These are phyloP conservation scores for Phytopythium mirpurense DNA, from an alignment of 352 stramenopile genomes.

Conservation along the genomic window DNA sequence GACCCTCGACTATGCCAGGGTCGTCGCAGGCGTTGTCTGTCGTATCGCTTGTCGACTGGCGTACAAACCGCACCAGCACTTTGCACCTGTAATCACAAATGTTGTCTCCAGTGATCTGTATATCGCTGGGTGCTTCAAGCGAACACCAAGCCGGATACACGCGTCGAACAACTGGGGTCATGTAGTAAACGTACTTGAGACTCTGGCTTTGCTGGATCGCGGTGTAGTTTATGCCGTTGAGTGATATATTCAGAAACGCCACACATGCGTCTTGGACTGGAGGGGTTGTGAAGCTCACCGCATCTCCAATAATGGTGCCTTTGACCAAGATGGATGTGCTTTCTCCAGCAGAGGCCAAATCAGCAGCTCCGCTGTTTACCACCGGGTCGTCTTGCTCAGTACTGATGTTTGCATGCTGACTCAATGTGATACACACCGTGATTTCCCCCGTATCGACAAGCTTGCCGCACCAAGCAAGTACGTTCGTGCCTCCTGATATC, in stretches of 20 bases:
- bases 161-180: constrained; percentile 41
- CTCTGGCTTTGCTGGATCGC: constrained; percentile 28
- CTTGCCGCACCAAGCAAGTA: constrained; percentile 49
- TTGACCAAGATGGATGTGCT: constrained; percentile 23
- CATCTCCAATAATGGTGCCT: constrained; percentile 56
- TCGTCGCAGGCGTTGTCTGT: constrained; percentile 1
- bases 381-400: background rate
- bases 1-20: background rate
- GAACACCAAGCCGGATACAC: constrained; percentile 46
- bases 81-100: constrained; percentile 49
- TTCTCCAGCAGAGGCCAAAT: background rate
- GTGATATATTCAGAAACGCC: constrained; percentile 53
- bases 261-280: constrained; percentile 29
- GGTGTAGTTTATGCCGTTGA: constrained; percentile 79
- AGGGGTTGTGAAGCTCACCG: constrained; percentile 45
- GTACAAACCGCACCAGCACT: constrained; percentile 35
- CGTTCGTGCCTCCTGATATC: constrained; percentile 42
- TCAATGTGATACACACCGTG: constrained; percentile 37
- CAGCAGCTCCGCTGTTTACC: background rate
- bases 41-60: constrained; percentile 10
- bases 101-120: constrained; percentile 39
- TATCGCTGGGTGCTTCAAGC: constrained; percentile 22
- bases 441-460: constrained; percentile 70
- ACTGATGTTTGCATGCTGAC: background rate
- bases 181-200: constrained; percentile 58